phyloP scores from a whole-genome alignment of 139 green algal species.

The Coelastrella sp. region DNA sequence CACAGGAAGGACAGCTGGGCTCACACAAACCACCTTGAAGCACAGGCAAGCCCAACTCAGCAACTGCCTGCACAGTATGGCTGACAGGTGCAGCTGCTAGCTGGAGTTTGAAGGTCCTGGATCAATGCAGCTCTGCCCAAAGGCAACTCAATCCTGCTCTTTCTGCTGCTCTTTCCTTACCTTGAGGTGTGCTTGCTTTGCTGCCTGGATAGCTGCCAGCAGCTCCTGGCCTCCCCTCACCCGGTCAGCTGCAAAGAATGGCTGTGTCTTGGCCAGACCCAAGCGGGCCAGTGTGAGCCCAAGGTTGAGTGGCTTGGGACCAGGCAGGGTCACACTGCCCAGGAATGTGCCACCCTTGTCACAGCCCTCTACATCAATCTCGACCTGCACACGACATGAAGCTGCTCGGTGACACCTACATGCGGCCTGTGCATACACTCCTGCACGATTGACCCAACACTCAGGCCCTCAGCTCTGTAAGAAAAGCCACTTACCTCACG shows the following conservation, averaged over 20 bases:
- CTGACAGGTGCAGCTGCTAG: too few species aligned
- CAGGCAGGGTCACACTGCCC: slow-evolving; percentile 68
- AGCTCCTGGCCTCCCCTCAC: slow-evolving; percentile 68
- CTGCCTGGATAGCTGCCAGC: slow-evolving; percentile 74
- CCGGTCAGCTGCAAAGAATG: slow-evolving; percentile 62
- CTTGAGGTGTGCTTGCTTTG: slow-evolving; percentile 77
- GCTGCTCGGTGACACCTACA: background rate
- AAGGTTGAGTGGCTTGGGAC: slow-evolving; percentile 66
- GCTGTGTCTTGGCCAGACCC: slow-evolving; percentile 89
- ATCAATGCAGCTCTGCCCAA: too few species aligned
- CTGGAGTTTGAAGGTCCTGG: too few species aligned
- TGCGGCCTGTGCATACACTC: background rate
- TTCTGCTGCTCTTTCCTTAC: slow-evolving; percentile 43
- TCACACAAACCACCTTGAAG: too few species aligned
- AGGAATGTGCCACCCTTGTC: slow-evolving; percentile 97
- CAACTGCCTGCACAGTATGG: too few species aligned
- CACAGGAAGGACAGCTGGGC: too few species aligned
- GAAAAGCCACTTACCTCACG: slow-evolving; percentile 63
- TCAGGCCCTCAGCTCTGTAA: background rate
- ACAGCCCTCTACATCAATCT: slow-evolving; percentile 80
- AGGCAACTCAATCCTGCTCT: too few species aligned
- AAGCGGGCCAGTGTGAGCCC: slow-evolving; percentile 78
- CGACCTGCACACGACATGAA: slow-evolving; percentile 61
- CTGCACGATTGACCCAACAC: background rate
- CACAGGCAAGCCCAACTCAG: too few species aligned